phyloP scores from a whole-genome alignment of 2,329 filamentous ascomycete genomes.

The Ophiostoma ulmi region DNA sequence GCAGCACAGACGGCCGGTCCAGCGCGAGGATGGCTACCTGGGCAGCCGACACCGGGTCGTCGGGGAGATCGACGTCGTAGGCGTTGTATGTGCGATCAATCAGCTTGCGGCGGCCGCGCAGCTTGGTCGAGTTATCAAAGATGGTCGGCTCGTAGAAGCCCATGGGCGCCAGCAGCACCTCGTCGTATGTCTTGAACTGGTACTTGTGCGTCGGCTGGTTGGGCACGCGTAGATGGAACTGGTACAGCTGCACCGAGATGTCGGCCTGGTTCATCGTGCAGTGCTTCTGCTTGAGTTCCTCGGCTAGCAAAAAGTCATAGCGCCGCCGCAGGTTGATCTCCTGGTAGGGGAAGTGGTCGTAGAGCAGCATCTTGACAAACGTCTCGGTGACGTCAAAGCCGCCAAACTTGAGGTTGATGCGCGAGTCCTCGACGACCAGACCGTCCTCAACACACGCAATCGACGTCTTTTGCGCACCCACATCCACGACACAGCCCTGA shows the following conservation, averaged over 20 bases:
- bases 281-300: conserved; percentile 90
- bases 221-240: conserved; percentile 84
- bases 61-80: conserved; percentile 80
- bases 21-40: conserved; percentile 63
- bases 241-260: conserved; percentile 79
- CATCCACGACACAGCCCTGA: conserved; percentile 88
- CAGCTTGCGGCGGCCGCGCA: conserved; percentile 71
- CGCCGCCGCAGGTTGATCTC: conserved; percentile 87
- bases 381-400: conserved; percentile 89
- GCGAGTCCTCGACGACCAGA: conserved; percentile 87
- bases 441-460: conserved; percentile 97
- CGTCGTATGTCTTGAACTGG: conserved; percentile 94
- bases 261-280: conserved; percentile 88
- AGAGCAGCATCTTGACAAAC: conserved; percentile 97
- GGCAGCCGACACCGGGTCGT: conserved; percentile 81
- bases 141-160: conserved; percentile 87
- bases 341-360: conserved; percentile 89
- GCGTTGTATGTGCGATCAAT: conserved; percentile 86
- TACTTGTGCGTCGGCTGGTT: conserved; percentile 90
- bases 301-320: conserved; percentile 88
- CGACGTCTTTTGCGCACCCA: conserved; percentile 95
- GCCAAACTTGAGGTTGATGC: conserved; percentile 91
- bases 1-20: conserved; percentile 54
- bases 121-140: conserved; percentile 77
- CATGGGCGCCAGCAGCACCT: conserved; percentile 89